Conservation (phyloP, 257 asterid species). For the Nemophila menziesii region DNA sequence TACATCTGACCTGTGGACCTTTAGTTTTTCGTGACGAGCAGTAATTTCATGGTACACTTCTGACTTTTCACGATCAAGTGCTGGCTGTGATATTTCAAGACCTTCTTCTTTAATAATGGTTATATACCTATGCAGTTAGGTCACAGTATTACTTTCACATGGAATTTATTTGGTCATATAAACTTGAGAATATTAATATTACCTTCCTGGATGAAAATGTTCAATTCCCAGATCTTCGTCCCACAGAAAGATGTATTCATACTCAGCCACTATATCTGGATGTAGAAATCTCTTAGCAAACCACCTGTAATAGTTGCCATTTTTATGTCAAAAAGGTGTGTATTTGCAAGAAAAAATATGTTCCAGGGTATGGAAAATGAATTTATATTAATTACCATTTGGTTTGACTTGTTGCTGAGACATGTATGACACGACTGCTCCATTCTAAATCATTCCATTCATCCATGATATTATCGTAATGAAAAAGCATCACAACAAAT, state of each 20-base stretch:
- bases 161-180: background rate
- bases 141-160: background rate
- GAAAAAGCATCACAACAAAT: constrained; percentile 73
- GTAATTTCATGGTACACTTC: constrained; percentile 70
- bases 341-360: background rate
- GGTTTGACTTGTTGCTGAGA: constrained; percentile 66
- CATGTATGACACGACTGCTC: constrained; percentile 50
- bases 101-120: constrained; percentile 64
- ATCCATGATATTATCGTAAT: constrained; percentile 72
- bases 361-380: background rate
- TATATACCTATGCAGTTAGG: constrained; percentile 36
- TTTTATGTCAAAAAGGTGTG: background rate
- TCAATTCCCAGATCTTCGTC: constrained; percentile 91
- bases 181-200: background rate
- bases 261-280: constrained; percentile 77
- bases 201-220: constrained; percentile 66
- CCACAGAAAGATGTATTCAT: constrained; percentile 78
- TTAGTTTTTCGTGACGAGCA: constrained; percentile 38
- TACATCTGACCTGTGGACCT: constrained; percentile 61
- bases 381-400: constrained; percentile 42
- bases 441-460: constrained; percentile 61
- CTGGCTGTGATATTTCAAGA: constrained; percentile 81
- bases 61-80: constrained; percentile 46
- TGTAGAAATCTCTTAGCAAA: constrained; percentile 89
- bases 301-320: constrained; percentile 48